Evolutionary conservation across 495 filamentous ascomycete genomes (phyloP).

Genomic region (Venustampulla echinocandica): DNA sequence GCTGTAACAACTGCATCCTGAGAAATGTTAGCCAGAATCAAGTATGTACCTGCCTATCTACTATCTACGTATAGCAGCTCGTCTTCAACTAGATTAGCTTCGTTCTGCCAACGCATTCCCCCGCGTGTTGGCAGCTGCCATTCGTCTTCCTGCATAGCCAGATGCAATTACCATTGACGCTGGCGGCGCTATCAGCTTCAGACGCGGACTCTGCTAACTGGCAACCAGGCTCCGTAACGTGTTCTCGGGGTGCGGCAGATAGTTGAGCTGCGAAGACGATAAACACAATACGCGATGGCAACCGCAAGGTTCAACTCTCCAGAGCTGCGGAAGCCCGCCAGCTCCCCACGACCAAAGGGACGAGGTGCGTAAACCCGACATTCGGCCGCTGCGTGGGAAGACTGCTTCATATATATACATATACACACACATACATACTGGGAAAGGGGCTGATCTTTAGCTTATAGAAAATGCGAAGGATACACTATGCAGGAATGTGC

Average conservation of each 20-base stretch:
- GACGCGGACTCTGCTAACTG: slow-evolving; percentile 8
- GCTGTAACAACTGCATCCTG: slow-evolving; percentile 22
- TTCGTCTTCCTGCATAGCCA: no score
- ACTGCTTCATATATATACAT: no score
- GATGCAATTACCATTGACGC: background rate
- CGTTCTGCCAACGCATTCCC: no score
- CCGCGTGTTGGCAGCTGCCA: no score
- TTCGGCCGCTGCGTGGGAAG: background rate
- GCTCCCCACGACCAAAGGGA: slow-evolving; percentile 55
- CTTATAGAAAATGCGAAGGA: slow-evolving; percentile 62
- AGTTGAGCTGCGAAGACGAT: slow-evolving; percentile 12
- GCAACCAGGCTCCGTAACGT: slow-evolving; percentile 16
- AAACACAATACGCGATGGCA: slow-evolving; percentile 17
- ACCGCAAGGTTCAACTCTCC: slow-evolving; percentile 20
- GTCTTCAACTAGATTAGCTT: no score
- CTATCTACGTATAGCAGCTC: background rate
- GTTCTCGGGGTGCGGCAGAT: slow-evolving; percentile 21
- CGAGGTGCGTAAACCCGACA: slow-evolving; percentile 41
- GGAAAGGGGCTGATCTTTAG: slow-evolving; percentile 8
- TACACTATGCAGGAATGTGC: slow-evolving; percentile 84
- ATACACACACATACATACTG: no score
- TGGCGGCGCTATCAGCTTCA: background rate
- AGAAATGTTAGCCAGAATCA: slow-evolving; percentile 28
- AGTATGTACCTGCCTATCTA: slow-evolving; percentile 23
- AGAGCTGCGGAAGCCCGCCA: slow-evolving; percentile 26